Conservation (phyloP, 768 basidiomycete genomes). For the Lactarius sanguifluus region DNA sequence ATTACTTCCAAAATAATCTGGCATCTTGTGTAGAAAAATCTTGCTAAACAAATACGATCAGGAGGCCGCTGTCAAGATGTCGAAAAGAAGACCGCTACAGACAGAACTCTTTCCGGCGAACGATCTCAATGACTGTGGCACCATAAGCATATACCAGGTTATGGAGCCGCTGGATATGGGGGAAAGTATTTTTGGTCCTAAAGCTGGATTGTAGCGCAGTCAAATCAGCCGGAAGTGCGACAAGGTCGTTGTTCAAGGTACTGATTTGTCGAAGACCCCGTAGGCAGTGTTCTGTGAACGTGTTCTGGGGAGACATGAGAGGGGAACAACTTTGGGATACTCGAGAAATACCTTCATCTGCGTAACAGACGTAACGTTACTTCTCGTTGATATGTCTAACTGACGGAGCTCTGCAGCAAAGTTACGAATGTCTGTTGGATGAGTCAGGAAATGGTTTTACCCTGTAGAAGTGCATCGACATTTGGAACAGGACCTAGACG, state of each 20-base stretch:
- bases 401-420: conserved; percentile 27
- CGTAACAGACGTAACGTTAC: conserved; percentile 19
- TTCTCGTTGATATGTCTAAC: conserved; percentile 25
- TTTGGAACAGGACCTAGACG: conserved; percentile 47
- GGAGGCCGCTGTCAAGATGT: background rate
- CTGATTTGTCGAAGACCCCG: conserved; percentile 73
- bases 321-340: background rate
- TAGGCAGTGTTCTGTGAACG: conserved; percentile 67
- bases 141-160: conserved; percentile 91
- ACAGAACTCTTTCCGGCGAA: conserved; percentile 89
- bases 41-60: conserved; percentile 43
- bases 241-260: conserved; percentile 75
- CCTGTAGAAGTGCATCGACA: conserved; percentile 52
- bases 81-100: conserved; percentile 32
- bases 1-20: conserved; percentile 82
- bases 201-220: conserved; percentile 68
- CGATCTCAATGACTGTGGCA: conserved; percentile 86
- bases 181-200: conserved; percentile 74
- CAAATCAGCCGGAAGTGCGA: conserved; percentile 67
- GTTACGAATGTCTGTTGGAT: background rate
- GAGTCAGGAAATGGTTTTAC: conserved; percentile 35
- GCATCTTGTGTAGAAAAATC: conserved; percentile 79
- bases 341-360: conserved; percentile 24
- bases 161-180: conserved; percentile 88
- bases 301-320: conserved; percentile 49